Conservation (phyloP, 2,329 filamentous ascomycete genomes). For the Myriosclerotinia curreyana region DNA sequence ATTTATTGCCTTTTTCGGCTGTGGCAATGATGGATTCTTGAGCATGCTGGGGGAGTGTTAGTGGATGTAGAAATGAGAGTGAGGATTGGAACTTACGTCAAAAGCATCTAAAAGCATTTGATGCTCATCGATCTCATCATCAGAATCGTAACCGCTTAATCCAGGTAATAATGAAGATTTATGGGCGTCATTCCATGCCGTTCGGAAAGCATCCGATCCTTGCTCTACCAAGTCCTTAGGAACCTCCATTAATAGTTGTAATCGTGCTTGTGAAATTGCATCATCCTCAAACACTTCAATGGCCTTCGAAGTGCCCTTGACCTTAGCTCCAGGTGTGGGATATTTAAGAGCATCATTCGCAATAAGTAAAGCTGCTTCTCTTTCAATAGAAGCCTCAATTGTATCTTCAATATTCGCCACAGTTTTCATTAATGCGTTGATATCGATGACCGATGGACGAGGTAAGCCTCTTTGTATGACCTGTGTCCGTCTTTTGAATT, state of each 20-base stretch:
- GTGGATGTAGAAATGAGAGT: constrained; percentile 20
- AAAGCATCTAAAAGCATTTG: constrained; percentile 56
- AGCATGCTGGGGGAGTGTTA: constrained; percentile 51
- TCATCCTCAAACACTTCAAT: constrained; percentile 68
- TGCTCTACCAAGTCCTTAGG: constrained; percentile 50
- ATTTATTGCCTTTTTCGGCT: constrained; percentile 77
- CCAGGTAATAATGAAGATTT: constrained; percentile 66
- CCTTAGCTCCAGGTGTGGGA: constrained; percentile 64
- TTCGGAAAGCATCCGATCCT: constrained; percentile 51
- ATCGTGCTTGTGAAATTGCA: constrained; percentile 69
- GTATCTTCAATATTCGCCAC: constrained; percentile 61
- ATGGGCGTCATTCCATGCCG: constrained; percentile 53
- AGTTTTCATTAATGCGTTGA: constrained; percentile 62
- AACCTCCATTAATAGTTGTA: constrained; percentile 58
- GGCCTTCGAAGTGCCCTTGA: constrained; percentile 58
- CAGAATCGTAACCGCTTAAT: constrained; percentile 74
- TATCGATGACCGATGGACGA: constrained; percentile 69
- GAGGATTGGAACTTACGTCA: constrained; percentile 53
- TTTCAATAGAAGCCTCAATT: constrained; percentile 66
- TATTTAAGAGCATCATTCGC: constrained; percentile 76
- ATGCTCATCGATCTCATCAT: constrained; percentile 55
- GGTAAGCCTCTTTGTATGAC: constrained; percentile 86
- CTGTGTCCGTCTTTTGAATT: constrained; percentile 81
- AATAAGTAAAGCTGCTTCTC: constrained; percentile 75
- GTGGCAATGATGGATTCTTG: constrained; percentile 70